Conservation (phyloP, 2,329 filamentous ascomycete genomes). For the Cordyceps cicadae region DNA sequence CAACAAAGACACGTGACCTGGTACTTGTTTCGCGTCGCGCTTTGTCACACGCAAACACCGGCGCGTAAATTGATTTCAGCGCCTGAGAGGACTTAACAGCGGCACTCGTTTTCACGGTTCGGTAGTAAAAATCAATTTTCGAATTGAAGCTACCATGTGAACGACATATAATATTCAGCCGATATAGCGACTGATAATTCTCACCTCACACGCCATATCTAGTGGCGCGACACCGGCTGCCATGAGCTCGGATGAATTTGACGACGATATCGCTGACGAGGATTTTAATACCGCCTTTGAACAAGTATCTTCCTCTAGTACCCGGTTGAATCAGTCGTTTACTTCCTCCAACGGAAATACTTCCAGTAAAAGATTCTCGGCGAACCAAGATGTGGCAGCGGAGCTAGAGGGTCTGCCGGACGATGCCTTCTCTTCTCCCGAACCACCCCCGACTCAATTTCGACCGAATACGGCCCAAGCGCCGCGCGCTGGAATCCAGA, state of each 20-base stretch:
- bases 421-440: conserved; percentile 61
- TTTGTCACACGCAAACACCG: conserved; percentile 3
- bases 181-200: background rate
- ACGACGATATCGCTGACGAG: conserved; percentile 57
- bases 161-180: background rate
- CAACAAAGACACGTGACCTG: conserved; percentile 20
- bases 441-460: conserved; percentile 18
- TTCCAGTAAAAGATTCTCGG: background rate
- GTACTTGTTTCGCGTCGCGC: conserved; percentile 23
- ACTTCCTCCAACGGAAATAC: conserved; percentile 4
- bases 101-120: background rate
- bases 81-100: background rate
- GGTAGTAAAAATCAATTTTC: background rate
- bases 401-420: conserved; percentile 50
- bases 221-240: conserved; percentile 6
- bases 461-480: conserved; percentile 7
- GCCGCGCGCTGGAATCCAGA: conserved; percentile 23
- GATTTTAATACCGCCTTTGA: conserved; percentile 55
- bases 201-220: background rate
- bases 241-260: conserved; percentile 55
- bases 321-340: conserved; percentile 10
- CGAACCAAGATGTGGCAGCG: conserved; percentile 5
- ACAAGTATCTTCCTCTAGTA: conserved; percentile 33
- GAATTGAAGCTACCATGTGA: background rate
- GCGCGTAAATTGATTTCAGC: conserved; percentile 1